A percentile compares a stretch with the other conserved stretches of the same genome.
Conservation (phyloP, 805 yeast species). For the Cyberlindnera veronae region DNA sequence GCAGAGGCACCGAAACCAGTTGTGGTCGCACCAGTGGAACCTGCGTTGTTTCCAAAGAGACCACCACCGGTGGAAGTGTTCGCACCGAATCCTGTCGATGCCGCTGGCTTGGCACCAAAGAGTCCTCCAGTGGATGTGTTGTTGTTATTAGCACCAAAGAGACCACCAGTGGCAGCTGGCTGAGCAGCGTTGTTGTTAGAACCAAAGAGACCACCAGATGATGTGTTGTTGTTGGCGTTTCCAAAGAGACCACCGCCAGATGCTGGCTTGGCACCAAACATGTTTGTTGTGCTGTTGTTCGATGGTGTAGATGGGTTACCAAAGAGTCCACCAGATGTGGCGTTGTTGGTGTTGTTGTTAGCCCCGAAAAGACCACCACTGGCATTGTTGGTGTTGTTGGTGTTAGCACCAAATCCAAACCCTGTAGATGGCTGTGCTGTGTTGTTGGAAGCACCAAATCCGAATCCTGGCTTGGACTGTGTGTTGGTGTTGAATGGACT, state of each 20-base stretch:
- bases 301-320: constrained; percentile 31
- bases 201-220: constrained; percentile 22
- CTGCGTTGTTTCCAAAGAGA: constrained; percentile 34
- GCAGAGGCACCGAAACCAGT: constrained; percentile 5
- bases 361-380: constrained; percentile 41
- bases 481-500: constrained; percentile 12
- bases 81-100: constrained; percentile 9
- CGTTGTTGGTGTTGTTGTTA: constrained; percentile 22
- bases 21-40: constrained; percentile 9
- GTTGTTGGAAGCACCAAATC: constrained; percentile 26
- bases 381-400: constrained; percentile 20
- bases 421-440: constrained; percentile 6
- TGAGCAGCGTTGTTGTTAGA: constrained; percentile 14
- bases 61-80: constrained; percentile 32
- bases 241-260: constrained; percentile 43
- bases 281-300: constrained; percentile 24
- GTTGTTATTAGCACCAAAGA: constrained; percentile 35
- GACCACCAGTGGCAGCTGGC: constrained; percentile 25
- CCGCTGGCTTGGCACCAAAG: constrained; percentile 27
- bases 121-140: constrained; percentile 25
- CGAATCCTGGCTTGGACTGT: constrained; percentile 12
- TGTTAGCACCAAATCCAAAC: constrained; percentile 25
- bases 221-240: constrained; percentile 18
- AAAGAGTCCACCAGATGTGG: constrained; percentile 36
- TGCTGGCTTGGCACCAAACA: constrained; percentile 27